Evolutionary conservation across 1,139 yeast genomes (phyloP).

Genomic region (Blastobotrys proliferans): DNA sequence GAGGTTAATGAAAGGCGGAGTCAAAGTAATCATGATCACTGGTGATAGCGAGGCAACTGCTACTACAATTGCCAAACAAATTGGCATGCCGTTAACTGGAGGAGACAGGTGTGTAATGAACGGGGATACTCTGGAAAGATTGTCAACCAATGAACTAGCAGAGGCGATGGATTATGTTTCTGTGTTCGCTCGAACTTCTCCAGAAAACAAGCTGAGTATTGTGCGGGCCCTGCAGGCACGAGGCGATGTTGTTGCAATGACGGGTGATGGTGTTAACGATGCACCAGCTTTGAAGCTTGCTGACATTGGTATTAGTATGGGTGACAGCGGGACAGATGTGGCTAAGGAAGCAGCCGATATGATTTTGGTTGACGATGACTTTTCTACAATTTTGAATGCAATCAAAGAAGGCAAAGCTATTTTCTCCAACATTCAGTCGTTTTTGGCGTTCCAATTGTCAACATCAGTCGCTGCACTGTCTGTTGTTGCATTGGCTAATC

Average conservation of each 20-base stretch:
- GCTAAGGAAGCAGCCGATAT: constrained; percentile 98
- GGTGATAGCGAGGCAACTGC: constrained; percentile 98
- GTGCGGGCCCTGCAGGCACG: constrained; percentile 87
- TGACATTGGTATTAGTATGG: constrained; percentile 97
- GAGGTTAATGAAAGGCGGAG: constrained; percentile 81
- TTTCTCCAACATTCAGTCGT: constrained; percentile 88
- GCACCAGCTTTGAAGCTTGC: constrained; percentile 98
- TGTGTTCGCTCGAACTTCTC: constrained; percentile 94
- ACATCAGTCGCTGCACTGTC: constrained; percentile 94
- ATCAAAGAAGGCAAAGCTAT: constrained; percentile 97
- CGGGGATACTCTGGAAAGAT: constrained; percentile 73
- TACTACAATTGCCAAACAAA: constrained; percentile 78
- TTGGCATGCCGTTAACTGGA: constrained; percentile 74
- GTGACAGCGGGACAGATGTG: constrained; percentile 93
- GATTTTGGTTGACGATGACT: constrained; percentile 95
- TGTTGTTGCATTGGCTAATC: constrained; percentile 78
- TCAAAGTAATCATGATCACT: constrained; percentile 93
- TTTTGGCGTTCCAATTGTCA: constrained; percentile 88
- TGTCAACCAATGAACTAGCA: constrained; percentile 66
- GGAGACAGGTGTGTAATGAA: constrained; percentile 59
- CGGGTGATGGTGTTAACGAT: constrained; percentile 98
- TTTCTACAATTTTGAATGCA: constrained; percentile 85
- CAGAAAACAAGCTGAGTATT: constrained; percentile 89
- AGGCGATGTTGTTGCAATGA: constrained; percentile 98
- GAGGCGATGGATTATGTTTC: constrained; percentile 76